phyloP scores from a whole-genome alignment of 2,329 filamentous ascomycete species.

The Fusarium pilosicola region DNA sequence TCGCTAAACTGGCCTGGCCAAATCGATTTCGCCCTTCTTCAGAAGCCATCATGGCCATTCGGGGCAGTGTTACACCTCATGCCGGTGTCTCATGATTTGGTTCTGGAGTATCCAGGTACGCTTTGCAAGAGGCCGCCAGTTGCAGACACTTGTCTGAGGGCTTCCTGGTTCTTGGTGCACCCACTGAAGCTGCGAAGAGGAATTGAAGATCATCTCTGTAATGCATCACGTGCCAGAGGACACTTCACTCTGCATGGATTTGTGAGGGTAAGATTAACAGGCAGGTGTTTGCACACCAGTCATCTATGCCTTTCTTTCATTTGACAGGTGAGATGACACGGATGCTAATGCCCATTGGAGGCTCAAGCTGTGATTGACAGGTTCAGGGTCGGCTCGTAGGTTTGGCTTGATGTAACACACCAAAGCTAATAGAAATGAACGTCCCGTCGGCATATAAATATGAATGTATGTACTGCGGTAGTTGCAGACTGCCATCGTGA shows the following conservation, averaged over 20 bases:
- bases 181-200: not conserved
- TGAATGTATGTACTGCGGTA: not conserved
- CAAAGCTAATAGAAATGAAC: not conserved
- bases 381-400: not conserved
- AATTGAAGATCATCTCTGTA: not conserved
- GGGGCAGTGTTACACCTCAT: conserved; percentile 3
- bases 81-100: conserved; percentile 13
- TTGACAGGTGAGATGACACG: conserved; percentile 1
- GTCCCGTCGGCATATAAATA: not conserved
- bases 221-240: not conserved
- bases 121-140: conserved; percentile 9
- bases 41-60: conserved; percentile 1
- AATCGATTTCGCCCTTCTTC: conserved; percentile 1
- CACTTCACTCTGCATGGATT: not conserved
- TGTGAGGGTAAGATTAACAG: not conserved
- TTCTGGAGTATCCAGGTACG: not conserved
- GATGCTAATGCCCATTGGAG: conserved; percentile 12
- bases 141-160: not conserved
- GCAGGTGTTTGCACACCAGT: not conserved
- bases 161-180: not conserved
- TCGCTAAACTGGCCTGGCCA: conserved; percentile 11
- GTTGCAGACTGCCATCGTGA: not conserved
- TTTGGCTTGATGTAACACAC: conserved; percentile 16
- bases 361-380: not conserved
- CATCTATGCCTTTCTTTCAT: not conserved